Conservation (phyloP, 2,329 filamentous ascomycete genomes). For the Phialophora verrucosa region DNA sequence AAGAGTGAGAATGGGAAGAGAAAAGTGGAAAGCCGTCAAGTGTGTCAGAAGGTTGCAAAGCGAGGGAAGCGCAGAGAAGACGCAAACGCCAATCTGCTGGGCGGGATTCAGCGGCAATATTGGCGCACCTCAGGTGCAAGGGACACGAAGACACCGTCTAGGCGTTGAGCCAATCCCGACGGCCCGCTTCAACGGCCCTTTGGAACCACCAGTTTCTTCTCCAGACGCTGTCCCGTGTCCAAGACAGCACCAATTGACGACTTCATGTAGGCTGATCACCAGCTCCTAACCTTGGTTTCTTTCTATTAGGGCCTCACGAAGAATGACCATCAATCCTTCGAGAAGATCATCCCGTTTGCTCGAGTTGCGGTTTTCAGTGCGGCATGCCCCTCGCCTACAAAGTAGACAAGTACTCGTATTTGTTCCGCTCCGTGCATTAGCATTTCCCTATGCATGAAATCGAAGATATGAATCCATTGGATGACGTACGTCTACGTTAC, state of each 20-base stretch:
- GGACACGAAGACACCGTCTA: background rate
- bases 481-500: slow-evolving; percentile 6
- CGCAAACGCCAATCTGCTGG: slow-evolving; percentile 2
- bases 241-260: background rate
- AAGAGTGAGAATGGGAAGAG: slow-evolving; percentile 18
- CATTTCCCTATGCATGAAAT: slow-evolving; percentile 5
- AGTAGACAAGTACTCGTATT: background rate
- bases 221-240: background rate
- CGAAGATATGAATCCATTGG: background rate
- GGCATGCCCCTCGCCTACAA: background rate
- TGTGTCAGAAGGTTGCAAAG: slow-evolving; percentile 22
- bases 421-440: slow-evolving; percentile 18
- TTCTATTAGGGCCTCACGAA: background rate
- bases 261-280: slow-evolving; percentile 1
- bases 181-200: background rate
- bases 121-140: slow-evolving; percentile 11
- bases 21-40: slow-evolving; percentile 9
- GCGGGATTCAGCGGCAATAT: slow-evolving; percentile 12
- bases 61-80: slow-evolving; percentile 15
- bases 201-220: slow-evolving; percentile 13
- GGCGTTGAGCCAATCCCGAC: slow-evolving; percentile 11
- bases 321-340: background rate
- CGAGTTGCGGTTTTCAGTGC: background rate
- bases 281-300: background rate
- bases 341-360: background rate